Evolutionary conservation across 345 rosid genomes (phyloP).

Genomic region (Iberis pinnata): DNA sequence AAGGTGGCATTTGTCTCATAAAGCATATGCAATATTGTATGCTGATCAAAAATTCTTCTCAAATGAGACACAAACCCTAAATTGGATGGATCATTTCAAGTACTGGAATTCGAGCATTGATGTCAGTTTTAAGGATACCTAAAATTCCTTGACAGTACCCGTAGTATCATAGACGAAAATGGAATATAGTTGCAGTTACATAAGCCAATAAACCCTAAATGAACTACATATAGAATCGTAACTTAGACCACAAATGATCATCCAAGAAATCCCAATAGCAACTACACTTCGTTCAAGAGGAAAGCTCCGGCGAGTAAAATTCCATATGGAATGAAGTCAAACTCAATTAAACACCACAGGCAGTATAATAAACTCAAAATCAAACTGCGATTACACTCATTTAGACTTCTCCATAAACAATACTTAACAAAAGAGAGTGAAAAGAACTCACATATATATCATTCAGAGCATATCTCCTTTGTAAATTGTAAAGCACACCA

Average conservation of each 20-base stretch:
- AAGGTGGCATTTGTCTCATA: conserved; percentile 1
- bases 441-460: conserved; percentile 79
- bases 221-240: no score
- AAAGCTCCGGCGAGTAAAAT: conserved; percentile 1
- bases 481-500: conserved; percentile 81
- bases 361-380: not conserved
- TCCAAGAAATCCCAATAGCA: conserved; percentile 8
- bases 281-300: not conserved
- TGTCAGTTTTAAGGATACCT: not conserved
- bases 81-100: conserved; percentile 11
- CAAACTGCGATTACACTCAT: not conserved
- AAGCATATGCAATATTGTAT: not conserved
- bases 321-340: conserved; percentile 6
- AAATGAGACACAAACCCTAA: not conserved
- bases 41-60: not conserved
- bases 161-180: not conserved
- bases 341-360: not conserved
- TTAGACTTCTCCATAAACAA: not conserved
- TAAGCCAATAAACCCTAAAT: no score
- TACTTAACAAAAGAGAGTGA: not conserved
- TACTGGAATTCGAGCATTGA: not conserved
- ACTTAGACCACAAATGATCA: not conserved
- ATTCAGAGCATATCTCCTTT: conserved; percentile 82
- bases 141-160: not conserved
- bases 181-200: not conserved